Conservation (phyloP, 2,329 filamentous ascomycete genomes). For the Ramularia endophylla region DNA sequence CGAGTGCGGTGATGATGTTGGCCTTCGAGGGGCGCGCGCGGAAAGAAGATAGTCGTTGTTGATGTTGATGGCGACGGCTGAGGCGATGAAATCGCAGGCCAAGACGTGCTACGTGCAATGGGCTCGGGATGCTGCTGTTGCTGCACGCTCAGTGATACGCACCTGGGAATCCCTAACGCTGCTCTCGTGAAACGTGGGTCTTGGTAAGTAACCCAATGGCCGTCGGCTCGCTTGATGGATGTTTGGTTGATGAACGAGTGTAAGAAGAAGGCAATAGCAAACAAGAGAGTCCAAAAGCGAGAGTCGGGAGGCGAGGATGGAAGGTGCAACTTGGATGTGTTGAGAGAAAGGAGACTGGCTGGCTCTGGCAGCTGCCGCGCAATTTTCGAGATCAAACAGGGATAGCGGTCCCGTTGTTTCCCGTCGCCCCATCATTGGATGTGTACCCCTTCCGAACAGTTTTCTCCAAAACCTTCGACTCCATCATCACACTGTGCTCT, state of each 20-base stretch:
- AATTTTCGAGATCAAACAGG: slow-evolving; percentile 2
- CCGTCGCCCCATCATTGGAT: too few relatives aligned
- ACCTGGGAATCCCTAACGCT: slow-evolving; percentile 10
- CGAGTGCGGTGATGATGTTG: too few relatives aligned
- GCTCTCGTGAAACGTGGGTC: slow-evolving; percentile 5
- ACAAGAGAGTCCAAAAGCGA: not conserved
- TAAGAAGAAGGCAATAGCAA: slow-evolving; percentile 7
- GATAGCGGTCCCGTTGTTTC: not conserved
- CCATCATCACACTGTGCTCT: too few relatives aligned
- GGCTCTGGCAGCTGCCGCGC: slow-evolving; percentile 4
- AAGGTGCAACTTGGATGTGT: slow-evolving; percentile 8
- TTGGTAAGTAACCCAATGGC: slow-evolving; percentile 1
- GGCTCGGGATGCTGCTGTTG: slow-evolving; percentile 2
- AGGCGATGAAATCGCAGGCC: not conserved
- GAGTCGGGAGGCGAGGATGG: slow-evolving; percentile 2
- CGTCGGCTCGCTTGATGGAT: slow-evolving; percentile 2
- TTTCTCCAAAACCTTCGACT: too few relatives aligned
- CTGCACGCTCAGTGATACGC: slow-evolving; percentile 1
- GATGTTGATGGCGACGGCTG: not conserved
- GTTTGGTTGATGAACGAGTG: slow-evolving; percentile 6
- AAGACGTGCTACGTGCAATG: not conserved
- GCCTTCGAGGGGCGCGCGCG: slow-evolving; percentile 1
- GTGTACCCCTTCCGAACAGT: too few relatives aligned
- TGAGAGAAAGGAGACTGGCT: slow-evolving; percentile 8
- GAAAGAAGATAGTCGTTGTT: slow-evolving; percentile 3